Evolutionary conservation across 2,329 filamentous ascomycete species (phyloP), one percentile per base, ranked within the genome.

Genomic region (Uncinocarpus reesii): DNA sequence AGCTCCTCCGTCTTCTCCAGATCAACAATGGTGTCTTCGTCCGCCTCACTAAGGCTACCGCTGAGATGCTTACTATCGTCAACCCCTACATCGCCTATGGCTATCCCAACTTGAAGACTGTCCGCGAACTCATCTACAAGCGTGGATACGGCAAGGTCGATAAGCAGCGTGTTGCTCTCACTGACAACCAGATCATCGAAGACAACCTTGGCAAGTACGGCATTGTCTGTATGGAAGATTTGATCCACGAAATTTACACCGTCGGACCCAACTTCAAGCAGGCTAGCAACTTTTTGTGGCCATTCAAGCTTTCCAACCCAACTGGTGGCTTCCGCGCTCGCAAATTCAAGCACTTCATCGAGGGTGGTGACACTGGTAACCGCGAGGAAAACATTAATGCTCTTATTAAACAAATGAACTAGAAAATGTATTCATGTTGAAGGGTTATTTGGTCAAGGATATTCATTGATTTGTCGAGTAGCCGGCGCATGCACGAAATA

Each of bases 11-110:
- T 79, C 87, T 98, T 60, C 84, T 98, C 66, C 92, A 98, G 80
- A 98, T 98, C 85, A 98, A 98, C 86, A 96, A 95, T 74, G 92
- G 90, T 74, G 87, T 95, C 73, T 98, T 98, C 77, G 79, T 98
- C 75, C 84, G 82, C 68, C 78, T 95, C 68, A 96, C 89, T 77
- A 98, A 96, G 84, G 92, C 92, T 60, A 96, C 90, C 65, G 76
- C 81, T 65, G 86, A 94, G 81, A 95, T 95, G 88, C 79, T 94
- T 68, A 94, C 92, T 79, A 81, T 96, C 60, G 87, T 98, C 70
- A 92, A 98, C 81, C 92, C 92, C 62, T 98, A 92, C 81, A 84
- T 98, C 63, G 90, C 92, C 66, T 98, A 96, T 73, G 92, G 92
- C 72, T 96, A 96, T 79, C 92, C 92, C 73, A 96, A 95, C 81